Evolutionary conservation across 2,329 filamentous ascomycete genomes (phyloP).

Genomic region (Periconia sp.): DNA sequence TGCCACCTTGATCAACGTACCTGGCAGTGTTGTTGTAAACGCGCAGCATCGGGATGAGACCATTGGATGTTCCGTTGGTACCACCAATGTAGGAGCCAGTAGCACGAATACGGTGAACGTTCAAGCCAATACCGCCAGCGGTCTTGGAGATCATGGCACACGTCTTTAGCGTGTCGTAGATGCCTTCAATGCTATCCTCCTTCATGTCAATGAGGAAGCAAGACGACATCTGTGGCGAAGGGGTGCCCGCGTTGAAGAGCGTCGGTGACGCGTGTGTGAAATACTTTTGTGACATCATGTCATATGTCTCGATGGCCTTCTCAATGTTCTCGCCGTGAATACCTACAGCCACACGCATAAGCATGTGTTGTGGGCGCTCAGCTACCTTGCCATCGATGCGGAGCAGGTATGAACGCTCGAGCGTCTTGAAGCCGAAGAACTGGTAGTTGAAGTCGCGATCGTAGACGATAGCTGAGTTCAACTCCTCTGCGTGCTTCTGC

Average conservation of each 20-base stretch:
- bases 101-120: constrained; percentile 94
- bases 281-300: constrained; percentile 98
- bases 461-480: constrained; percentile 98
- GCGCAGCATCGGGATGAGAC: constrained; percentile 95
- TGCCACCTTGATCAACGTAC: constrained; percentile 98
- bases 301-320: constrained; percentile 95
- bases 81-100: constrained; percentile 98
- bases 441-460: constrained; percentile 99
- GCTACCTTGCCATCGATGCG: constrained; percentile 95
- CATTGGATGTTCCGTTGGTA: constrained; percentile 97
- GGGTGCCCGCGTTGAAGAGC: constrained; percentile 96
- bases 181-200: constrained; percentile 98
- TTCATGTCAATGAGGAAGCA: constrained; percentile 99
- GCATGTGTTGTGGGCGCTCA: constrained; percentile 98
- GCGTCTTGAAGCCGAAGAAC: constrained; percentile 99
- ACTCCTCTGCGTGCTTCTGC: constrained; percentile 94
- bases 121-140: constrained; percentile 95
- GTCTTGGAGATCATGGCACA: constrained; percentile 99
- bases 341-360: constrained; percentile 98
- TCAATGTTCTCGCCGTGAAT: constrained; percentile 96
- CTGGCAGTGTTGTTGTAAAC: constrained; percentile 99
- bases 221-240: constrained; percentile 91
- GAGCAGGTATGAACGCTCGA: constrained; percentile 96
- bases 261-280: constrained; percentile 99
- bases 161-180: constrained; percentile 98